Conservation (phyloP, 441 rosid species). For the Hura crepitans region DNA sequence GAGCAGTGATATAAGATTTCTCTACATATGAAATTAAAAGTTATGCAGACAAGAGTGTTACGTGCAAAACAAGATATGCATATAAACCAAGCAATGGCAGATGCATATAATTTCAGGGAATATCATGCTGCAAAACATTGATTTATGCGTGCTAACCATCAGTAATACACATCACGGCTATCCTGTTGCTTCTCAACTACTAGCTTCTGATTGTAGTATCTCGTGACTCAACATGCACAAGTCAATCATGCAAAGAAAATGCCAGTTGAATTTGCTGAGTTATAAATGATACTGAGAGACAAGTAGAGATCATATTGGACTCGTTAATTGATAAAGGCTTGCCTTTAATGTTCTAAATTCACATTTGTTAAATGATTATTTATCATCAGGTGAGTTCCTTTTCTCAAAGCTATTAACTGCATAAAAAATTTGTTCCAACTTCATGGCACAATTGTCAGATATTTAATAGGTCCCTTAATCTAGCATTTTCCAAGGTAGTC, state of each 20-base stretch:
- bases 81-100: not conserved
- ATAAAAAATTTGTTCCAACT: slow-evolving; percentile 5
- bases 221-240: not conserved
- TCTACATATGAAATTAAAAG: too few relatives aligned
- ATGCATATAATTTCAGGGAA: slow-evolving; percentile 4
- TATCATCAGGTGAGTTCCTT: not conserved
- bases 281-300: not conserved
- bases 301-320: not conserved
- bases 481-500: too few relatives aligned
- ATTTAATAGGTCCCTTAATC: not conserved
- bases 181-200: not conserved
- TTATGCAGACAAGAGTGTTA: not conserved
- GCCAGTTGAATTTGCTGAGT: not conserved
- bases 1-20: not conserved
- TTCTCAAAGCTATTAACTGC: not conserved
- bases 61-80: slow-evolving; percentile 7
- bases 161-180: not conserved
- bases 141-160: not conserved
- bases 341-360: not conserved
- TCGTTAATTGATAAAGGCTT: not conserved
- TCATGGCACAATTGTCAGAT: not conserved
- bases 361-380: not conserved
- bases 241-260: slow-evolving; percentile 1
- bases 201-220: not conserved
- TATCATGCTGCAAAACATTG: slow-evolving; percentile 12